Conservation (phyloP, 345 rosid genomes). For the Jatropha curcas region DNA sequence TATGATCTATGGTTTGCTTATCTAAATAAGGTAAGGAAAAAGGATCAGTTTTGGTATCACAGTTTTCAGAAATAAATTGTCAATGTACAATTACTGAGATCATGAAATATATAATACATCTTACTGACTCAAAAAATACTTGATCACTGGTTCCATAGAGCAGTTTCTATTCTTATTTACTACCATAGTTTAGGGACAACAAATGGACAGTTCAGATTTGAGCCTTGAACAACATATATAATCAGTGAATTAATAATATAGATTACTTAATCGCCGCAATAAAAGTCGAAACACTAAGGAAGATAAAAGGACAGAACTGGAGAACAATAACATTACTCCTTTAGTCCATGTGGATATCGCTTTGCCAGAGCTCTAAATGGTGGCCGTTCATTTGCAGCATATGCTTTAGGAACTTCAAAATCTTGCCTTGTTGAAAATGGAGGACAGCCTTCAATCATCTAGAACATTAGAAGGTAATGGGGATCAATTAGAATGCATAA, state of each 20-base stretch:
- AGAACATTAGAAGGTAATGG: constrained; percentile 12
- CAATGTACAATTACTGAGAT: background rate
- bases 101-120: background rate
- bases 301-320: background rate
- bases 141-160: no score
- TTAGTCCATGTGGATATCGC: constrained; percentile 55
- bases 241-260: no score
- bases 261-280: no score
- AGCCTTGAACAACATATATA: no score
- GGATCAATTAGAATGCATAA: constrained; percentile 6
- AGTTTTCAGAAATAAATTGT: background rate
- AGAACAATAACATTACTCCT: constrained; percentile 41
- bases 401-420: constrained; percentile 71
- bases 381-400: constrained; percentile 64
- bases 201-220: no score
- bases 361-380: constrained; percentile 65
- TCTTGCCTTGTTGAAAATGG: constrained; percentile 64
- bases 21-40: background rate
- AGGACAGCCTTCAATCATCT: constrained; percentile 85
- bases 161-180: no score
- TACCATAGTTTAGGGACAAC: no score
- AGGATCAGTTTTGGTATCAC: background rate
- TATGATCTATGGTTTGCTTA: background rate
- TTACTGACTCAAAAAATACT: no score
- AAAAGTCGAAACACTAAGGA: background rate